Evolutionary conservation across 1,284 basidiomycete species (phyloP), one percentile per base, ranked within the genome.

Genomic region (Omphalotus olearius): DNA sequence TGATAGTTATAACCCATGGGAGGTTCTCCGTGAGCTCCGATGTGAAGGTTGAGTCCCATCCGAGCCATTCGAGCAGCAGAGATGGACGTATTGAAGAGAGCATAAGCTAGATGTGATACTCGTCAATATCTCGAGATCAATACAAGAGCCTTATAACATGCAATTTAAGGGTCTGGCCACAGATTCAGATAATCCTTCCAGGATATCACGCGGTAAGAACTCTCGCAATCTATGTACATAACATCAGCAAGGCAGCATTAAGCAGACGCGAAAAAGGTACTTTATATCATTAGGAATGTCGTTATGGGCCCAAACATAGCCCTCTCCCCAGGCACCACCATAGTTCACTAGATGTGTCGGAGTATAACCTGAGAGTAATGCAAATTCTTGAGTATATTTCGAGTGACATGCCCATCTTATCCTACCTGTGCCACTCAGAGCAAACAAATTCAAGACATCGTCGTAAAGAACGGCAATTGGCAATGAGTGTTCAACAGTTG

Each of bases 321-420:
- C 77, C 59, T 88, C 85, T 6, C 85, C 85, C 63, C 65, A 76
- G 2, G 71, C 71, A 14, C 85, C 85, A 23, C 85, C 85, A 60
- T 88, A 88, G 60, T 85, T 81, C 16, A 88, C 85, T 25, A 87
- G 66, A 58, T 88, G 85, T 0, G 85, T 88, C 1, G 85, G 85
- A 0, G 85, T 87, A 35, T 76, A 73, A 5, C 80, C 83, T 33
- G 13, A 4, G 23, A 33, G 13, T 33, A 2, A 10, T 13, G 9
- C 2, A 10, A 10, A 3, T 33, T 13, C 9, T 33, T 33, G 30
- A 9, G 30, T 33, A 13, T 33, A 10, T 9, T 33, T 33, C 30
- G 13, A 33, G 3, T 33, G 30, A 9, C 9, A 33, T 13, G 30
- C 9, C 3, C 9, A 13, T 33, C 4, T 4, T 33, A 13, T 9